Conservation (phyloP, 2,329 filamentous ascomycete genomes). For the Apiospora marii region DNA sequence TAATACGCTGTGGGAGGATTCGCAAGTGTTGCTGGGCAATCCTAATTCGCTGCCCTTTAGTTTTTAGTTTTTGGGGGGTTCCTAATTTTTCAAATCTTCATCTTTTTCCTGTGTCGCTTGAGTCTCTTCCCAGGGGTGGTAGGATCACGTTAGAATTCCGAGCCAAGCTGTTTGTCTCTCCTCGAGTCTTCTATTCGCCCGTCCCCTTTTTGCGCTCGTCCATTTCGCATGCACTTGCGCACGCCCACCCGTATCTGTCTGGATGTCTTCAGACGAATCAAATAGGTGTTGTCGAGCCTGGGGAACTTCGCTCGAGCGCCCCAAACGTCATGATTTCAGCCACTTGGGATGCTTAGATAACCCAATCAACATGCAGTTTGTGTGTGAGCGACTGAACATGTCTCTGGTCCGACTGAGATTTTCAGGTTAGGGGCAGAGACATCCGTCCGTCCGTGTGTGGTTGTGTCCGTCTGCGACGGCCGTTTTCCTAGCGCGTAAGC, state of each 20-base stretch:
- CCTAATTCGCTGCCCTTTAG: background rate
- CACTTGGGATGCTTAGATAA: conserved; percentile 11
- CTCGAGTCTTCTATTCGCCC: background rate
- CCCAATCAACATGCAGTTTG: background rate
- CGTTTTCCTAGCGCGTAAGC: background rate
- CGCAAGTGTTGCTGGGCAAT: background rate
- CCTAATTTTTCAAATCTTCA: background rate
- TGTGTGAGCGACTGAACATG: background rate
- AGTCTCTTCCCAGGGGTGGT: background rate
- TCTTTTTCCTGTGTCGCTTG: background rate
- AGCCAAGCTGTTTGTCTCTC: background rate
- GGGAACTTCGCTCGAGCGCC: conserved; percentile 4
- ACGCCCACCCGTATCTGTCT: conserved; percentile 18
- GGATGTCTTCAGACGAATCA: conserved; percentile 8
- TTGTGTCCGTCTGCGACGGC: background rate
- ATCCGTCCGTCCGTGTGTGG: background rate
- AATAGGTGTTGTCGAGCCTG: conserved; percentile 1
- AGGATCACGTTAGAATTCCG: background rate
- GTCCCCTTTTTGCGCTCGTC: conserved; percentile 14
- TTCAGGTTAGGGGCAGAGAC: background rate
- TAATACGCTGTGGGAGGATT: background rate
- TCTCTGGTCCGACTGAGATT: conserved; percentile 12
- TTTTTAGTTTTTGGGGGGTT: background rate
- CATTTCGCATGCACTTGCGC: conserved; percentile 3
- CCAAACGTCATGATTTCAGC: conserved; percentile 7